These are phyloP conservation scores for Entophlyctis helioformis DNA, from an alignment of 192 early-diverging fungal genomes.

Conservation along the genomic window DNA sequence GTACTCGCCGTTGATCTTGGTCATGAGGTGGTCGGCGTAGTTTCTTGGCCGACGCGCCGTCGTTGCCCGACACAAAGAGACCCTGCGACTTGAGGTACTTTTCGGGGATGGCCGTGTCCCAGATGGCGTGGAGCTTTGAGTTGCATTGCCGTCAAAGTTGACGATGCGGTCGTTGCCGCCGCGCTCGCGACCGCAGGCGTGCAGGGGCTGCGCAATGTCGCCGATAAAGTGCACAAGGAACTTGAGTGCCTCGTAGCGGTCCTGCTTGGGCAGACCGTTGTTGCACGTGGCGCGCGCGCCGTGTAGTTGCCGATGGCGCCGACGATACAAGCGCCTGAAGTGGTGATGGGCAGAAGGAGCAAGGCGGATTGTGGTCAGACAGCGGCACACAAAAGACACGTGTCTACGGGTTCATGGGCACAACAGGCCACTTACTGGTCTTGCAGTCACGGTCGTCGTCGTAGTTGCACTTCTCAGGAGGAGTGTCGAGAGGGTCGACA, in stretches of 20 bases:
- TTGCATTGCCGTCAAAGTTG: slow-evolving; percentile 2
- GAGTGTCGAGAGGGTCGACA: too few species aligned
- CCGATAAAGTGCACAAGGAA: slow-evolving; percentile 31
- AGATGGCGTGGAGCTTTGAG: slow-evolving; percentile 10
- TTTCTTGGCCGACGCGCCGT: slow-evolving; percentile 7
- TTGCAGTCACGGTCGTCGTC: too few species aligned
- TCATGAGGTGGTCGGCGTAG: slow-evolving; percentile 3
- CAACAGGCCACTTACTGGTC: too few species aligned
- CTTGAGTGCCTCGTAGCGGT: slow-evolving; percentile 12
- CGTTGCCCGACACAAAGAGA: slow-evolving; percentile 4
- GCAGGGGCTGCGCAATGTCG: slow-evolving; percentile 31
- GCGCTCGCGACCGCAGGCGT: slow-evolving; percentile 14
- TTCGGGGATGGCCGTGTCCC: slow-evolving; percentile 19
- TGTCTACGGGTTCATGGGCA: too few species aligned
- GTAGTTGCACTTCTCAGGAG: too few species aligned
- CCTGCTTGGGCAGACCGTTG: neutral
- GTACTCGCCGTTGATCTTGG: slow-evolving; percentile 5
- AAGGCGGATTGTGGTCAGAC: too few species aligned
- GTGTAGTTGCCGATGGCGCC: slow-evolving; percentile 23
- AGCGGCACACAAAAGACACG: too few species aligned
- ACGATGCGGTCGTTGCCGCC: slow-evolving; percentile 19
- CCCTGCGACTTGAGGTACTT: slow-evolving; percentile 4
- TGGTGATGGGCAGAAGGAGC: too few species aligned
- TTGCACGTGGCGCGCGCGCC: neutral
- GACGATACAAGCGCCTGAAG: too few species aligned